These are phyloP conservation scores for Jamesozyma lodderae DNA, from an alignment of 805 yeast species.

Conservation along the genomic window DNA sequence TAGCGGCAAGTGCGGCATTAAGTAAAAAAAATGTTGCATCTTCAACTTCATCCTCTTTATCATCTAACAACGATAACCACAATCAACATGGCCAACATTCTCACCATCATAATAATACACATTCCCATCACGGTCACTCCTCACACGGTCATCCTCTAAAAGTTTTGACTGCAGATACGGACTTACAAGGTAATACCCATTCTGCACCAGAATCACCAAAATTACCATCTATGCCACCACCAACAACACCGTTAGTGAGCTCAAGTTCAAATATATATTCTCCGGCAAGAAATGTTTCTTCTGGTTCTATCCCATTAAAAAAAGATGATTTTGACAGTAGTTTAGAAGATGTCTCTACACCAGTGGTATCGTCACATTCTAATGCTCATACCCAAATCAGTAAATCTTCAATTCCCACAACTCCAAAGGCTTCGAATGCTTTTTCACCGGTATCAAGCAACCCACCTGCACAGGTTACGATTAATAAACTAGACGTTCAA, in stretches of 20 bases:
- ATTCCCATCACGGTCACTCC: not conserved
- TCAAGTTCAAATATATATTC: not conserved
- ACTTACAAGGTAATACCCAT: not conserved
- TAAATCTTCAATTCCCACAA: not conserved
- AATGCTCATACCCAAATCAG: not conserved
- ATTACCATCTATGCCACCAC: not conserved
- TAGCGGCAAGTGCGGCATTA: conserved; percentile 19
- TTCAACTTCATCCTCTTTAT: not conserved
- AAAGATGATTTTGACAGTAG: not conserved
- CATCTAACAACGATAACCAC: not conserved
- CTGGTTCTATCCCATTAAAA: not conserved
- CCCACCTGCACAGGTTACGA: conserved; percentile 4
- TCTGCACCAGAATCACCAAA: not conserved
- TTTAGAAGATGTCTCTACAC: not conserved
- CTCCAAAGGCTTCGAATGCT: not conserved
- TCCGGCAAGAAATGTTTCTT: not conserved
- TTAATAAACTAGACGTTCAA: conserved; percentile 46
- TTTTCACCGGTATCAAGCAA: conserved; percentile 19
- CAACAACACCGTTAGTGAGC: not conserved
- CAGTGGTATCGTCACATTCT: too few species aligned
- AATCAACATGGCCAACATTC: not conserved
- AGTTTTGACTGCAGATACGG: not conserved
- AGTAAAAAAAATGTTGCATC: conserved; percentile 11
- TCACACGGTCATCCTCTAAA: too few species aligned
- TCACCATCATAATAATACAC: not conserved